Evolutionary conservation across 352 stramenopile genomes (phyloP), one percentile per base, ranked within the genome.

Genomic region (Pythium grandisporangium): DNA sequence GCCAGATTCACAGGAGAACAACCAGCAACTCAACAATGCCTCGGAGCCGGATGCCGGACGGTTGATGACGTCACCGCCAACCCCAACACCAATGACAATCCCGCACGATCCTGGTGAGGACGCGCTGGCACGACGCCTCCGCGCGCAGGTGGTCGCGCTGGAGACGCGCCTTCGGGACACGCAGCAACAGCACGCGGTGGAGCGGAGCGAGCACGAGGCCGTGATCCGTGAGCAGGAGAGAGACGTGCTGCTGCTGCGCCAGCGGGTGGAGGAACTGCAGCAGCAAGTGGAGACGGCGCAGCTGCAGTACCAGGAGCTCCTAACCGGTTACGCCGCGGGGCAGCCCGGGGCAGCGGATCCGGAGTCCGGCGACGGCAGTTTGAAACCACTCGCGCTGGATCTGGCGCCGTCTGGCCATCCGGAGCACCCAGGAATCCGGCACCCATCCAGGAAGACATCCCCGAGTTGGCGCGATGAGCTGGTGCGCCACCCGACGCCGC

Each of bases 381-480:
- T n/a, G n/a, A n/a, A n/a, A n/a, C n/a, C n/a, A n/a, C n/a, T n/a
- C n/a, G n/a, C n/a, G n/a, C n/a, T n/a, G n/a, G n/a, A n/a, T n/a
- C n/a, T n/a, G n/a, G n/a, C n/a, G n/a, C n/a, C n/a, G n/a, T n/a
- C n/a, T n/a, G n/a, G n/a, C n/a, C n/a, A n/a, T n/a, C n/a, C n/a
- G n/a, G n/a, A n/a, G n/a, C n/a, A n/a, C n/a, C n/a, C n/a, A n/a
- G n/a, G n/a, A n/a, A n/a, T n/a, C n/a, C n/a, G n/a, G n/a, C n/a
- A n/a, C n/a, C n/a, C n/a, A n/a, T n/a, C n/a, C n/a, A n/a, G n/a
- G n/a, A n/a, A n/a, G n/a, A n/a, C n/a, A n/a, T n/a, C n/a, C n/a
- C n/a, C n/a, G n/a, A n/a, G n/a, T n/a, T 90, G 77, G 77, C 48
- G 55, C 0, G 73, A 87, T 55, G 77, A 87, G 42, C 48, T 77